Evolutionary conservation across 176 grass and related monocot genomes (phyloP), one percentile per base, ranked within the genome.

Genomic region (Paspalum vaginatum): DNA sequence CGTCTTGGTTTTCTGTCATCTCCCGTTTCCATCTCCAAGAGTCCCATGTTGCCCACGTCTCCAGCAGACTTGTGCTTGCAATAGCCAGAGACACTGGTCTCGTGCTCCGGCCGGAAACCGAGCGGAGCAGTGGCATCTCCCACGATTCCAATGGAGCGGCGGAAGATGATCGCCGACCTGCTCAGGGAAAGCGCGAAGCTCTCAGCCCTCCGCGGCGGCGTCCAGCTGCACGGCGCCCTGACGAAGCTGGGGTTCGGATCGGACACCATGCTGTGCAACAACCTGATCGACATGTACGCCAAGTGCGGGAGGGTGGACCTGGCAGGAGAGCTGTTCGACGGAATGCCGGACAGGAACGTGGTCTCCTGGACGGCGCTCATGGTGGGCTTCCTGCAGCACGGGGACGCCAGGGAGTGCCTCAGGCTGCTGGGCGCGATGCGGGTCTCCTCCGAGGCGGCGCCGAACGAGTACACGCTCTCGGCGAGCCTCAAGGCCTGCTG

Each of bases 321-420:
- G 68, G 62, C 84, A 17, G 4, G 46, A 56, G 61, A 76, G n/a
- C 80, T 86, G 79, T 86, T 90, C 79, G 87, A 75, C 38, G 68
- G 69, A 75, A 88, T 88, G 87, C 26, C 22, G 14, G 54, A 47
- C 0, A 68, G 85, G 73, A 91, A 87, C 50, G 89, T 91, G 48
- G 81, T 90, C 4, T 87, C 89, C 1, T 91, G 89, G 89, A 87
- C 89, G 37, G 85, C 85, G 0, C 85, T 91, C 64, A 87, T 91
- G 89, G 89, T 91, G 64, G 76, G 85, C 12, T 84, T 71, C 76
- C 77, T 91, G 82, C 80, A 20, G 70, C 79, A 83, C 45, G 88
- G 75, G 7, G 61, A 50, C 17, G 56, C 72, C 57, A 9, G 2
- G 42, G 72, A 78, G 2, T 83, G 79, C 66, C 66, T 90, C 9